Evolutionary conservation across 2,329 filamentous ascomycete species (phyloP).

Genomic region (Penicillium glabrum): DNA sequence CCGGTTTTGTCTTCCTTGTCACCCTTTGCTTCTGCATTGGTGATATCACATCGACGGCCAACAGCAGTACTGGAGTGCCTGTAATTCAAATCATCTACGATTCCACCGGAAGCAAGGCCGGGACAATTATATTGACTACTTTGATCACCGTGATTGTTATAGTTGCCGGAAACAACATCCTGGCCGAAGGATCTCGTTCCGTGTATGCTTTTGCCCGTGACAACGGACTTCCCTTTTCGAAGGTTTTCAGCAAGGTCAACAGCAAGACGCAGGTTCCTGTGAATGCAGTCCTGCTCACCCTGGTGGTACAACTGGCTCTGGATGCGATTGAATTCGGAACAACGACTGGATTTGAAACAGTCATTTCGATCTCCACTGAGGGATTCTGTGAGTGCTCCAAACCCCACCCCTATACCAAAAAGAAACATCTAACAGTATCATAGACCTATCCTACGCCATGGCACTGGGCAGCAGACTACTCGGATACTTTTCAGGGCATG

Average conservation of each 20-base stretch:
- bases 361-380: constrained; percentile 58
- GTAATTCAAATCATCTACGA: constrained; percentile 57
- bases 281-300: constrained; percentile 50
- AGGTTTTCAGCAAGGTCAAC: constrained; percentile 48
- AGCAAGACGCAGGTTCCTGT: constrained; percentile 50
- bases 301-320: constrained; percentile 52
- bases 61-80: constrained; percentile 50
- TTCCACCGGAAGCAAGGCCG: constrained; percentile 47
- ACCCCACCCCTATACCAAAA: background rate
- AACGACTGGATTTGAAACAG: constrained; percentile 56
- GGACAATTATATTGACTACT: constrained; percentile 46
- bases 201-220: constrained; percentile 52
- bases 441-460: constrained; percentile 59
- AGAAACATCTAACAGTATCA: background rate
- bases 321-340: constrained; percentile 58
- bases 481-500: constrained; percentile 45
- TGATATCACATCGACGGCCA: constrained; percentile 48
- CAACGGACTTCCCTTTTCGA: constrained; percentile 54
- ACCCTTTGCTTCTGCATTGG: constrained; percentile 54
- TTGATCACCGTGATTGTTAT: constrained; percentile 52
- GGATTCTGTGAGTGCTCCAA: constrained; percentile 51
- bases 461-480: constrained; percentile 54
- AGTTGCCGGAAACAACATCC: constrained; percentile 47
- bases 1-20: constrained; percentile 51
- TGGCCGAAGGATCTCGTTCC: constrained; percentile 49